Evolutionary conservation across 306 rosid species (phyloP), one percentile per base, ranked within the genome.

Genomic region (Hippophae gyantsensis): DNA sequence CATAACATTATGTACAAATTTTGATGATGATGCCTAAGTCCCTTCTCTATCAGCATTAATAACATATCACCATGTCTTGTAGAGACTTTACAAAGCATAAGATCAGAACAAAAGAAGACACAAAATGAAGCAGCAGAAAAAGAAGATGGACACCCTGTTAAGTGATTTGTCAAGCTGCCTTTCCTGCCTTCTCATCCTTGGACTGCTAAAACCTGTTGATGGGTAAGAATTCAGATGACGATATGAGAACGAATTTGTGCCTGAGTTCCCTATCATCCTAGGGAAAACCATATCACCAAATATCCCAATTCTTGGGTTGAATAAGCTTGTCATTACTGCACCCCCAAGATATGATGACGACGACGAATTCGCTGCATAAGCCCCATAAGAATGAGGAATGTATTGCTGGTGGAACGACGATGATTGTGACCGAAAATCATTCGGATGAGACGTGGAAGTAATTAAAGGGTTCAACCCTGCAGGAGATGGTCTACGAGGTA

Each of bases 171-270:
- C 89, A 43, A 87, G 75, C 73, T 78, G 84, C 81, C 85, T 69
- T 64, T 90, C 98, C 67, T 85, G 98, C 77, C 95, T 83, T 77
- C 92, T 83, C 80, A 90, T 72, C 78, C 98, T 77, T 43, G 69
- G 84, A 65, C 75, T 83, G 55, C 67, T 52, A 70, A 55, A 70
- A 54, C 78, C 83, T 27, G 44, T 54, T 4, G 61, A 63, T 44
- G 65, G 74, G 76, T 83, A 74, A 4, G 76, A 23, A 59, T 56
- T 60, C 50, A 53, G 5, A n/a, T 67, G 57, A 8, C 76, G 79
- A 67, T 72, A 45, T 3, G 86, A n/a, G 69, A 78, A 83, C 63
- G 75, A 43, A 67, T 55, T 83, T 42, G 81, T 26, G 51, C 77
- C 79, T 0, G 85, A 72, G 58, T 69, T 69, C 60, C 96, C 86